Evolutionary conservation across 106 monocot genomes (phyloP), one percentile per base, ranked within the genome.

Genomic region (Dioscorea alata): DNA sequence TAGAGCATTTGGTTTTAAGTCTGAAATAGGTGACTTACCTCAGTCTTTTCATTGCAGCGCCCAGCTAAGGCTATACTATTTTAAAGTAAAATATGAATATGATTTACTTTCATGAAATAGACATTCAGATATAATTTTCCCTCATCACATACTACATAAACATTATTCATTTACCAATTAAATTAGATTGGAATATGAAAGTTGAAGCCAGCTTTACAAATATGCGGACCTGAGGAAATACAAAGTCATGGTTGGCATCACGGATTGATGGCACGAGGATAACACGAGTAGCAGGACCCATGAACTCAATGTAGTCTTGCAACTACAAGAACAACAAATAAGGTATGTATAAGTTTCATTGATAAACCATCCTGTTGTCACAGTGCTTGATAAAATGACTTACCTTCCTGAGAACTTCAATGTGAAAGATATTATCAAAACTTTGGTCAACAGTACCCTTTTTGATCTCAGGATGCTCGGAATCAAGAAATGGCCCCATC

Each of bases 401-500:
- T 17, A 99, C 99, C 87, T 69, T 85, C 75, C 78, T 78, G 51
- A 93, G 54, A 76, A 99, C 81, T 76, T 93, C 90, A 61, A 69
- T 52, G 60, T 70, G 63, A 56, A 93, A 99, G n/a, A 99, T 93
- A 20, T 99, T 87, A 78, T 80, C 82, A 62, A 93, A 99, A 63
- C 72, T 81, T 62, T 69, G 74, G 57, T 83, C 87, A 24, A 82
- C 81, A 75, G 79, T 83, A 70, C 99, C 99, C 50, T 82, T 99
- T 71, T 86, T 90, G 3, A 99, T 85, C 52, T 87, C 87, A 19
- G 93, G 99, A 79, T 99, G 93, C 66, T 99, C 99, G 42, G 90
- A 83, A 74, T 99, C 99, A 77, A 99, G 24, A 84, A 99, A 99
- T 22, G 99, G 99, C 7, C 99, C 99, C 82, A 99, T 81, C 99